These are phyloP conservation scores for Xylariaceae sp. DNA, from an alignment of 2,329 filamentous ascomycete genomes.

Conservation along the genomic window DNA sequence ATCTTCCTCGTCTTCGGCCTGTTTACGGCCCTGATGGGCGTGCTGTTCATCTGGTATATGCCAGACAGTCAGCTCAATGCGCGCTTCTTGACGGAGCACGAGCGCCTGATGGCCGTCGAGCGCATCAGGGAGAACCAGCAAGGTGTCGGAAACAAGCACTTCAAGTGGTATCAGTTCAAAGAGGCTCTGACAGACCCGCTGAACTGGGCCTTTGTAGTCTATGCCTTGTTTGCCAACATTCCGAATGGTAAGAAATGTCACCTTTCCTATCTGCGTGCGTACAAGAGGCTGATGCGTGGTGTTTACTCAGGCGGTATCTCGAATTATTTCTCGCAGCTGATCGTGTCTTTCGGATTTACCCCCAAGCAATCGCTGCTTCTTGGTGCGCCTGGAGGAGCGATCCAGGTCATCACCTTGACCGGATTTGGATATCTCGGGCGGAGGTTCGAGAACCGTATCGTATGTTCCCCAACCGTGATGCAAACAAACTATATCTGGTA, in stretches of 20 bases:
- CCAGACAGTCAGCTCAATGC: conserved; percentile 38
- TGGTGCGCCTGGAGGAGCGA: conserved; percentile 58
- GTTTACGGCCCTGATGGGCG: conserved; percentile 43
- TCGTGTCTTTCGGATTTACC: conserved; percentile 57
- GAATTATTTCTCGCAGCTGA: conserved; percentile 39
- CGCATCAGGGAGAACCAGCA: conserved; percentile 60
- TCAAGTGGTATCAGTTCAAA: conserved; percentile 55
- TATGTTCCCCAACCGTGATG: conserved; percentile 14
- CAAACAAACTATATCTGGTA: neutral
- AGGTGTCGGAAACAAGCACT: conserved; percentile 64
- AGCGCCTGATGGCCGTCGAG: conserved; percentile 46
- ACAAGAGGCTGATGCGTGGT: too few species aligned
- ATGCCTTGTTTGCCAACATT: conserved; percentile 30
- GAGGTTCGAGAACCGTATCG: conserved; percentile 48
- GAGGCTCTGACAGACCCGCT: conserved; percentile 35
- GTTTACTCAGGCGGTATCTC: conserved; percentile 30
- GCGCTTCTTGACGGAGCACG: conserved; percentile 48
- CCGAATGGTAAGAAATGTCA: conserved; percentile 31
- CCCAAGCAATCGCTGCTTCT: conserved; percentile 57
- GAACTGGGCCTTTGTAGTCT: conserved; percentile 34
- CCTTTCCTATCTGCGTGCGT: neutral
- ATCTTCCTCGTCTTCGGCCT: conserved; percentile 50
- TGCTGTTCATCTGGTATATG: conserved; percentile 45
- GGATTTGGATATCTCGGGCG: conserved; percentile 47
- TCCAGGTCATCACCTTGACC: conserved; percentile 56